phyloP scores from a whole-genome alignment of 2,329 filamentous ascomycete species.

The Metarhizium brunneum region DNA sequence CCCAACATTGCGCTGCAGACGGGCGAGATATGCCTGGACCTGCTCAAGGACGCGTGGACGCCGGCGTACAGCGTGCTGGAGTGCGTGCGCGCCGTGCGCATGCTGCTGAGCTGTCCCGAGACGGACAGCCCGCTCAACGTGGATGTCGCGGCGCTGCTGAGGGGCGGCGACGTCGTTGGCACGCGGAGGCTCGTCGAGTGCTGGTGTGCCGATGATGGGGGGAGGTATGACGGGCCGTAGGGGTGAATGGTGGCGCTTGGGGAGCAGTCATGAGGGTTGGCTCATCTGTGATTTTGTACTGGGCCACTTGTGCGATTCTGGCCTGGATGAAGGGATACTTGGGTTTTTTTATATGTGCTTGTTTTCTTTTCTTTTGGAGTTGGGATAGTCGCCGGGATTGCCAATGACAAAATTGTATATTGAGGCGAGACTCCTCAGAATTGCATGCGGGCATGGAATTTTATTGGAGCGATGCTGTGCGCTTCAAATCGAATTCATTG shows the following conservation, averaged over 20 bases:
- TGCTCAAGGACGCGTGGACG: conserved; percentile 72
- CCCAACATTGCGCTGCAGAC: conserved; percentile 63
- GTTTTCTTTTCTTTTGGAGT: no score
- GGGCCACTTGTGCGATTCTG: no score
- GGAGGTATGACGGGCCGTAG: conserved; percentile 24
- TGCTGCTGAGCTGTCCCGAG: conserved; percentile 56
- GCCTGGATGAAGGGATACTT: no score
- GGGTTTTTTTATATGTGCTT: no score
- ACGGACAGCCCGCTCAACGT: conserved; percentile 71
- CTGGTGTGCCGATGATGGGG: conserved; percentile 42
- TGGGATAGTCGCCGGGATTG: no score
- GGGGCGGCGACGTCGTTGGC: conserved; percentile 58
- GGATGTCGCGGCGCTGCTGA: conserved; percentile 62
- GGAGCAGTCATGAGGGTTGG: no score
- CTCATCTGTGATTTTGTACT: no score
- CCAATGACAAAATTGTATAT: no score
- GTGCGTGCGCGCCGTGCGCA: conserved; percentile 62
- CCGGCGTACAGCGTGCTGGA: conserved; percentile 75
- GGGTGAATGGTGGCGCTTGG: not conserved
- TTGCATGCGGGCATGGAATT: no score
- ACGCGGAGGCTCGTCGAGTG: conserved; percentile 63
- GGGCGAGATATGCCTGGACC: conserved; percentile 90
- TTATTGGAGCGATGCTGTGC: no score
- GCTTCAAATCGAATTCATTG: no score
- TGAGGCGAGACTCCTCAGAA: no score